phyloP scores from a whole-genome alignment of 768 basidiomycete genomes.

The Agaricus sinodeliciosus region DNA sequence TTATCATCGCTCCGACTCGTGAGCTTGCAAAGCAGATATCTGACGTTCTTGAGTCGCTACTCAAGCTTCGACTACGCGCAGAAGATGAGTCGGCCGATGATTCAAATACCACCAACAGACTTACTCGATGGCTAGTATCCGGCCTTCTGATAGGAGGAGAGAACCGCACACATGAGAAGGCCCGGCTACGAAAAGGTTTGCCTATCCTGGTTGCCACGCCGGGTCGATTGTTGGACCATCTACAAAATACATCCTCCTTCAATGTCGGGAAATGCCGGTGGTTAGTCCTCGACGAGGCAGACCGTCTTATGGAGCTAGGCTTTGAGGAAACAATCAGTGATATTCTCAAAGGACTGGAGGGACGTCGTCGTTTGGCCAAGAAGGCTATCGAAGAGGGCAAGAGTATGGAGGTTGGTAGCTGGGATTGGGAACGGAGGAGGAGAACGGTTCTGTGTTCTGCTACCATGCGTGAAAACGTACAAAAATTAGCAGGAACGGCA shows the following conservation, averaged over 20 bases:
- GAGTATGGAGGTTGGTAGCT: conserved; percentile 69
- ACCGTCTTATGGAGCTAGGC: conserved; percentile 95
- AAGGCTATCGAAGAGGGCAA: conserved; percentile 63
- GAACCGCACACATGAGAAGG: conserved; percentile 92
- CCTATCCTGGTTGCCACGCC: conserved; percentile 96
- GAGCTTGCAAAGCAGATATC: conserved; percentile 97
- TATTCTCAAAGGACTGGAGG: conserved; percentile 83
- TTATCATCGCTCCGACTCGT: conserved; percentile 92
- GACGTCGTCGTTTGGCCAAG: conserved; percentile 65
- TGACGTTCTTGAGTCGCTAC: conserved; percentile 81
- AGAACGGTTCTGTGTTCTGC: conserved; percentile 94
- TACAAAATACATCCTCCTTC: conserved; percentile 92
- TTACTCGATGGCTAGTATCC: conserved; percentile 91
- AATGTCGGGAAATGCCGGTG: conserved; percentile 91
- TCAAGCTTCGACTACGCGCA: conserved; percentile 67
- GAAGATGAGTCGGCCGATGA: conserved; percentile 48
- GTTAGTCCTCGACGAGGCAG: conserved; percentile 96
- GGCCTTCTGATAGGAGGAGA: conserved; percentile 93
- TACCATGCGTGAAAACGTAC: conserved; percentile 92
- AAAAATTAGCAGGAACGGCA: conserved; percentile 83
- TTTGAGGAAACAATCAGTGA: conserved; percentile 94
- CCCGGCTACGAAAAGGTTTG: conserved; percentile 86
- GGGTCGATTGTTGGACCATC: conserved; percentile 89
- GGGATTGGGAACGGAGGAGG: conserved; percentile 76
- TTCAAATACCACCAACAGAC: conserved; percentile 33